Evolutionary conservation across 1,284 basidiomycete species (phyloP).

Genomic region (Cryptococcus sp.): DNA sequence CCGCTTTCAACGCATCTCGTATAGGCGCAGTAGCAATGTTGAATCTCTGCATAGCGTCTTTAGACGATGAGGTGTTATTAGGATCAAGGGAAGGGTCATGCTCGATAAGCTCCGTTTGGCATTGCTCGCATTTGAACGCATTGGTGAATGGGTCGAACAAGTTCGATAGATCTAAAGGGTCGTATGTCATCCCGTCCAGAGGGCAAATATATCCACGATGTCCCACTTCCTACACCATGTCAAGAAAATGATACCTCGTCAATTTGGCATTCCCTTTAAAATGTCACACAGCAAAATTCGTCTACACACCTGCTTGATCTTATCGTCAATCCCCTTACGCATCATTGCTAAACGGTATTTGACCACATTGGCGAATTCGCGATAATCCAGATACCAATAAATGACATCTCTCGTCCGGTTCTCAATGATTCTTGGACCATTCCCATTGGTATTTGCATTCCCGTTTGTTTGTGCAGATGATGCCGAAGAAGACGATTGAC

Average conservation of each 20-base stretch:
- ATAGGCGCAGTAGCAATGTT: slow-evolving; percentile 88
- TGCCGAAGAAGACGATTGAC: neutral
- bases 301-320: slow-evolving; percentile 69
- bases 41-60: slow-evolving; percentile 93
- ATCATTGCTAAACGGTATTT: slow-evolving; percentile 98
- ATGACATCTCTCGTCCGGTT: slow-evolving; percentile 62
- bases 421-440: slow-evolving; percentile 18
- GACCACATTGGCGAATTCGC: slow-evolving; percentile 92
- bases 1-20: slow-evolving; percentile 79
- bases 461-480: neutral
- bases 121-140: slow-evolving; percentile 56
- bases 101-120: slow-evolving; percentile 77
- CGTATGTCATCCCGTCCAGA: slow-evolving; percentile 79
- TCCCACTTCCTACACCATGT: slow-evolving; percentile 71
- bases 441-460: neutral
- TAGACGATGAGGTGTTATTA: slow-evolving; percentile 74
- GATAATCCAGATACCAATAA: slow-evolving; percentile 97
- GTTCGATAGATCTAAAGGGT: slow-evolving; percentile 82
- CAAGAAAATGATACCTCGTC: neutral
- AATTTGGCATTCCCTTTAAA: slow-evolving; percentile 10
- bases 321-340: slow-evolving; percentile 82
- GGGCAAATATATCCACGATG: slow-evolving; percentile 96
- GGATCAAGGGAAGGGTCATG: slow-evolving; percentile 62
- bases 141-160: slow-evolving; percentile 58
- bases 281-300: slow-evolving; percentile 33